Base-by-base conservation (phyloP, 139 green algal genomes). In the Eudorina sp. region DNA sequence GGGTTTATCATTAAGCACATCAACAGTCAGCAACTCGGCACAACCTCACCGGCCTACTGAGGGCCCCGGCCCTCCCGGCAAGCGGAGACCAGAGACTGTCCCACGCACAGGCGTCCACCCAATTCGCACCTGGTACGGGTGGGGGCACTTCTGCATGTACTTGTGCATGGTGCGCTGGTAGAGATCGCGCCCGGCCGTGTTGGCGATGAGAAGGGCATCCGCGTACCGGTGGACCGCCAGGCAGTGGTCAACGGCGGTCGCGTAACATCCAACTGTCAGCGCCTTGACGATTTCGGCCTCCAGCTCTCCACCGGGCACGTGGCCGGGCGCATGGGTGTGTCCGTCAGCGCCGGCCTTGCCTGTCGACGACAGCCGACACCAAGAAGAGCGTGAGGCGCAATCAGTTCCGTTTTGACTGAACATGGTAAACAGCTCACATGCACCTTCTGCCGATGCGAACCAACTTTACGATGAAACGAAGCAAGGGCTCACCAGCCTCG, bases 161-260 rank as follows among this genome's bases (percentile, higher is more conserved):
- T 89, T 86, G 51, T 93, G 84, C 93, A 95, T 95, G 58, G 91
- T 91, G 41, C 80, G 80, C 91, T 95, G 92, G 89, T 90, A 95
- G 58, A 95, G 89, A 19, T 94, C 93, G 1, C 88, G 81, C 53
- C 92, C 89, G 6, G 72, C 84, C 53, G 94, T 92, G 91, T 95
- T 95, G 3, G 96, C 97, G 40, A 98, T 94, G n/a, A 99, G 79
- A 72, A 99, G 93, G 23, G 98, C 98, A 73, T 99, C 98, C 11
- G 98, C 96, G 78, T 97, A 92, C 55, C 97, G 94, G 43, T 93
- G 69, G 48, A 95, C 96, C 78, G 94, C 91, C n/a, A 99, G 86
- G 89, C 96, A 99, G 40, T 90, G 92, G 2, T 98, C 95, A 46
- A 99, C 96, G 0, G 98, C 98, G 23, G 79, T 93, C 27, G 90